Evolutionary conservation across 306 rosid species (phyloP).

Genomic region (Acacia crassicarpa): DNA sequence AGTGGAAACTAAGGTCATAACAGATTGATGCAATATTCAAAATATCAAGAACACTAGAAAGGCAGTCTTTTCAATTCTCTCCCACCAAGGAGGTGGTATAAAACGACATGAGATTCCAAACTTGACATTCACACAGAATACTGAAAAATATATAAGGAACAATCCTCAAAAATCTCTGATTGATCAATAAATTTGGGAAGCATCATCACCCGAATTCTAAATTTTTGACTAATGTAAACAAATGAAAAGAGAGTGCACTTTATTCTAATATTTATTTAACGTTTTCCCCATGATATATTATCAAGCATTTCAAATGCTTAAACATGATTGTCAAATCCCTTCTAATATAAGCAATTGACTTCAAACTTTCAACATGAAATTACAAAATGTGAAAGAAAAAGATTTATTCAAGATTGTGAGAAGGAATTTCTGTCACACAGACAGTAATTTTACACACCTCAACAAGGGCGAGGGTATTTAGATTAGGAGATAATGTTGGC

Average conservation of each 20-base stretch:
- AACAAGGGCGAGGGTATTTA: constrained; percentile 89
- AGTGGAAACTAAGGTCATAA: neutral
- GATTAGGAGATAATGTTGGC: constrained; percentile 93
- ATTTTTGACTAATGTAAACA: neutral
- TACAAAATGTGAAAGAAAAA: neutral
- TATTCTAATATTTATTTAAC: neutral
- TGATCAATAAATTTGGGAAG: neutral
- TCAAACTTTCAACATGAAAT: neutral
- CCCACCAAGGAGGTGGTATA: neutral
- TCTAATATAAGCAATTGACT: neutral
- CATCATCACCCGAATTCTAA: neutral
- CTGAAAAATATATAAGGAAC: neutral
- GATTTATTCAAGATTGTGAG: neutral
- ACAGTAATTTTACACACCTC: constrained; percentile 63
- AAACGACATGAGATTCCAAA: neutral
- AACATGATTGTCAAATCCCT: neutral
- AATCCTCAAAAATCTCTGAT: neutral
- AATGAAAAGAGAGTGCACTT: neutral
- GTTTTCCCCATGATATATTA: neutral
- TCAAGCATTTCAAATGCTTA: constrained; percentile 1
- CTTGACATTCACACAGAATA: neutral
- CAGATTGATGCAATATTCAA: neutral
- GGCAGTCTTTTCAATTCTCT: constrained; percentile 5
- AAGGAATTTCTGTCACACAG: constrained; percentile 8
- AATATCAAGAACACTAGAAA: constrained; percentile 1